Evolutionary conservation across 768 basidiomycete species (phyloP), one percentile per base, ranked within the genome.

Genomic region (Tubosaeta sp.): DNA sequence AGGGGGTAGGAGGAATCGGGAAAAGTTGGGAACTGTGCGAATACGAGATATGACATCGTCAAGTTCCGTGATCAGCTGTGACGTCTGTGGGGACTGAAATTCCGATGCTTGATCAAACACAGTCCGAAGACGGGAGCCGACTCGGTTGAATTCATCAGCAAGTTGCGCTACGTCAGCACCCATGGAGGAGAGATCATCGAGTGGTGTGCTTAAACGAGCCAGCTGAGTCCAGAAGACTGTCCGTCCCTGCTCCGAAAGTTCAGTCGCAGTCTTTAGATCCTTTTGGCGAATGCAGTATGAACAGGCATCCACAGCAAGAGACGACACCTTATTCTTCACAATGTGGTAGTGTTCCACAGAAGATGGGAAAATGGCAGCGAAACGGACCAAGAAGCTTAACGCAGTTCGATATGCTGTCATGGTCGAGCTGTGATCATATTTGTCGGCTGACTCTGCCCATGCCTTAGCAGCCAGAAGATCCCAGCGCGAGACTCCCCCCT

Each of bases 1-100:
- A 6, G 48, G 39, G 4, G 59, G 52, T 17, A 43, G 38, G 5
- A 62, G 43, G 43, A 62, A 61, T n/a, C 55, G 38, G 4, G 43
- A 41, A 48, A 60, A 59, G 33, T 25, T 12, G 8, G 31, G 32
- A 2, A 46, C 8, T 26, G 43, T 17, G 26, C 43, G 43, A 29
- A 43, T 43, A 16, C 27, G 43, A 6, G 27, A 43, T 31, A 31
- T n/a, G 43, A 43, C 26, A 9, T 29, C 43, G 4, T 43, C 43
- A n/a, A 43, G 43, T 29, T 43, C 43, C 17, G 43, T n/a, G 9
- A 31, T 43, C 16, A 43, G 27, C 27, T 29, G 27, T 26, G 26
- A 29, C 2, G 43, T 43, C 11, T 29, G 43, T 27, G 32, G 12
- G 5, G 45, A 46, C 33, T 43, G 45, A 34, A 33, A 22, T 32